These are phyloP conservation scores for Gymnopilus dilepis DNA, from an alignment of 768 basidiomycete species.

Conservation along the genomic window DNA sequence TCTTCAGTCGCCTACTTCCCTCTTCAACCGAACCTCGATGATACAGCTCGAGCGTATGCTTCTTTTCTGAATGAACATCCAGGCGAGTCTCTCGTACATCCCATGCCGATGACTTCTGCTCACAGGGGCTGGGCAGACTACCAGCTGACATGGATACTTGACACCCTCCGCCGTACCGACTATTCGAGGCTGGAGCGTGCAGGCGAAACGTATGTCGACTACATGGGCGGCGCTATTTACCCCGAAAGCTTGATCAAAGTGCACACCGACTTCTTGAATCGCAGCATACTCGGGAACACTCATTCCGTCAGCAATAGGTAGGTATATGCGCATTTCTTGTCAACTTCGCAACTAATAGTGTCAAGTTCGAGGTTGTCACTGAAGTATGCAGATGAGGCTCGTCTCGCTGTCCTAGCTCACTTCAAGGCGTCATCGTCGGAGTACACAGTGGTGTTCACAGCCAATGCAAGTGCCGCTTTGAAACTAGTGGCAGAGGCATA, in stretches of 20 bases:
- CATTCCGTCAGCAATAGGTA: slow-evolving; percentile 85
- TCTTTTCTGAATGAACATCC: slow-evolving; percentile 53
- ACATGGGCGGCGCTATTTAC: slow-evolving; percentile 84
- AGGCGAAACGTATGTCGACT: slow-evolving; percentile 83
- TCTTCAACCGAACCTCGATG: slow-evolving; percentile 33
- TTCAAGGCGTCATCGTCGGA: slow-evolving; percentile 74
- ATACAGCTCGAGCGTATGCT: slow-evolving; percentile 46
- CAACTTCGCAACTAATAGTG: slow-evolving; percentile 3
- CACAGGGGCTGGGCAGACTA: slow-evolving; percentile 49
- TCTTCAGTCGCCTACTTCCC: slow-evolving; percentile 31
- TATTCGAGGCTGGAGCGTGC: slow-evolving; percentile 60
- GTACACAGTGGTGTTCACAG: slow-evolving; percentile 83
- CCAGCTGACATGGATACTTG: slow-evolving; percentile 70
- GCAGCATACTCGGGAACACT: slow-evolving; percentile 77
- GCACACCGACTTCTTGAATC: slow-evolving; percentile 71
- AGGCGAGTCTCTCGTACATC: slow-evolving; percentile 27
- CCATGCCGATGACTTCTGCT: neutral
- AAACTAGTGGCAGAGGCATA: slow-evolving; percentile 85
- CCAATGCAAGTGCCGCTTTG: slow-evolving; percentile 79
- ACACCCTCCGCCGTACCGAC: slow-evolving; percentile 68
- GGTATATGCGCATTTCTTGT: slow-evolving; percentile 39
- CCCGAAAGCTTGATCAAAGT: slow-evolving; percentile 77
- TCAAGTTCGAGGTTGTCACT: slow-evolving; percentile 74
- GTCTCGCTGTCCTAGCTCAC: slow-evolving; percentile 74
- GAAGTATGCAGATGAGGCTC: slow-evolving; percentile 68